Evolutionary conservation across 495 filamentous ascomycete species (phyloP).

Genomic region (Xanthoparmelia taractica): DNA sequence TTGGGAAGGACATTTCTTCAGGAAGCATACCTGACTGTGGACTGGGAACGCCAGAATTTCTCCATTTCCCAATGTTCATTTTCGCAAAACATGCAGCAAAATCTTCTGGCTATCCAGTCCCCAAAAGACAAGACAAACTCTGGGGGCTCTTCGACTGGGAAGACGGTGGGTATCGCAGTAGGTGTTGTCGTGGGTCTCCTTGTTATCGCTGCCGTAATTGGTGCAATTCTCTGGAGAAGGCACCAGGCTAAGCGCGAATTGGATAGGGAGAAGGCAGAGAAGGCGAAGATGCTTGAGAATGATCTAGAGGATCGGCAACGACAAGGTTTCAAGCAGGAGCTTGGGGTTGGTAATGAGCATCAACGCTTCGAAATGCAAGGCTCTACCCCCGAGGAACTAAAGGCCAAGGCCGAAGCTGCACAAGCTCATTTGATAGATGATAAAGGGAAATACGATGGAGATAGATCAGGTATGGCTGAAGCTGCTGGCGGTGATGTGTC

Average conservation of each 20-base stretch:
- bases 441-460: conserved; percentile 16
- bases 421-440: conserved; percentile 16
- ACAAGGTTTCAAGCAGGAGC: conserved; percentile 25
- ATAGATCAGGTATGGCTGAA: conserved; percentile 11
- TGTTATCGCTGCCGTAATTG: conserved; percentile 12
- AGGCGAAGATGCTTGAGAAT: conserved; percentile 25
- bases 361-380: conserved; percentile 20
- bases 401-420: conserved; percentile 7
- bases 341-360: conserved; percentile 22
- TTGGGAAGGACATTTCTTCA: conserved; percentile 51
- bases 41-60: conserved; percentile 27
- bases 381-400: conserved; percentile 13
- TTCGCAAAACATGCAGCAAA: conserved; percentile 4
- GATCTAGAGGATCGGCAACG: conserved; percentile 11
- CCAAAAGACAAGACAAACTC: conserved; percentile 6
- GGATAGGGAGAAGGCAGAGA: conserved; percentile 7
- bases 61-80: conserved; percentile 23
- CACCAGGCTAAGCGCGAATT: background rate
- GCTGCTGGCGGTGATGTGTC: conserved; percentile 11
- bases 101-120: conserved; percentile 19
- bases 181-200: conserved; percentile 22
- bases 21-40: conserved; percentile 38
- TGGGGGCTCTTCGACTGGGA: conserved; percentile 16
- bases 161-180: conserved; percentile 21
- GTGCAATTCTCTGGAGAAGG: conserved; percentile 12